These are phyloP conservation scores for Iris macrosiphon DNA, from an alignment of 106 monocot species.

Conservation along the genomic window DNA sequence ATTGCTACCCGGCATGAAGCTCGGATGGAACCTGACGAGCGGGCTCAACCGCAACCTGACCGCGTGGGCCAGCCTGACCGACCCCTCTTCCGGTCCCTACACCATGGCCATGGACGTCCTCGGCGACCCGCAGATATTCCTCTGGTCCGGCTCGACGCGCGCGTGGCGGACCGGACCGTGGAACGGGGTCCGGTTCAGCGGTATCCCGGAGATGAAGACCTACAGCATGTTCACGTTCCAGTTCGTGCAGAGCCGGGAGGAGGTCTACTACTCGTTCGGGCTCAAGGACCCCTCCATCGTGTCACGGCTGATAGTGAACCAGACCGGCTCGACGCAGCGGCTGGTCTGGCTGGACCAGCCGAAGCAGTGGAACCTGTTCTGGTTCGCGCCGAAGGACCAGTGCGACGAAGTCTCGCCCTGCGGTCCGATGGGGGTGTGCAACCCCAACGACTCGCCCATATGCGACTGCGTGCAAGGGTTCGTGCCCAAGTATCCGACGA, in stretches of 20 bases:
- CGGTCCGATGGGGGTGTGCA: background rate
- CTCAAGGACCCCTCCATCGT: background rate
- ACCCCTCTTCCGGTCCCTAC: slow-evolving; percentile 15
- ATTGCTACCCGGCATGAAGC: slow-evolving; percentile 39
- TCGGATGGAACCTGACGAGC: slow-evolving; percentile 10
- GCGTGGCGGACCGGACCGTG: slow-evolving; percentile 27
- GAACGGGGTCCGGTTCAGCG: slow-evolving; percentile 24
- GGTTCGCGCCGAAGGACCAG: slow-evolving; percentile 15
- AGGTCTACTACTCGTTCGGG: slow-evolving; percentile 9
- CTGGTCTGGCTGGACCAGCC: slow-evolving; percentile 5
- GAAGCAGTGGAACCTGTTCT: slow-evolving; percentile 15
- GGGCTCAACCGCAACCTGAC: slow-evolving; percentile 18
- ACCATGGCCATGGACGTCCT: background rate
- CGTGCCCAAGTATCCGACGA: slow-evolving; percentile 2
- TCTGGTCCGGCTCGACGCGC: background rate
- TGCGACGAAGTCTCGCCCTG: slow-evolving; percentile 36
- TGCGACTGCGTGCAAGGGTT: slow-evolving; percentile 36
- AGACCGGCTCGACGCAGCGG: slow-evolving; percentile 5
- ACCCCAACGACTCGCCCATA: slow-evolving; percentile 1
- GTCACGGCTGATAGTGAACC: slow-evolving; percentile 6
- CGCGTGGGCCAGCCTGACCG: slow-evolving; percentile 15
- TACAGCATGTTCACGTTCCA: background rate
- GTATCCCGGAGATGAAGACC: slow-evolving; percentile 22
- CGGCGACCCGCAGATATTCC: slow-evolving; percentile 7
- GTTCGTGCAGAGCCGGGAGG: background rate